phyloP scores from a whole-genome alignment of 1,139 yeast genomes.

The Debaryomyces sp. region DNA sequence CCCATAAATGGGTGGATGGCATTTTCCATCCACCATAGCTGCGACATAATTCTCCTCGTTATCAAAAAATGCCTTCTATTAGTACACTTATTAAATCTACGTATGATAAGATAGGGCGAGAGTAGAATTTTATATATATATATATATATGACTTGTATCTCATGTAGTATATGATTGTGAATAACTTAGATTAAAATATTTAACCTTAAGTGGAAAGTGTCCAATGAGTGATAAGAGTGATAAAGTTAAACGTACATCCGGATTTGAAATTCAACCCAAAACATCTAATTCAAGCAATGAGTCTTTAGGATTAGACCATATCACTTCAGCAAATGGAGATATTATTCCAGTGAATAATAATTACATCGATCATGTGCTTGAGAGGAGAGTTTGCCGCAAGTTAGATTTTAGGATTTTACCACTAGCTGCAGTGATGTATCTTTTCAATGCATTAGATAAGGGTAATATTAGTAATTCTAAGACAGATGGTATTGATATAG shows the following conservation, averaged over 20 bases:
- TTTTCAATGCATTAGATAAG: slow-evolving; percentile 31
- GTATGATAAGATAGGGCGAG: background rate
- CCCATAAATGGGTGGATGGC: slow-evolving; percentile 3
- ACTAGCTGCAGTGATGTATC: slow-evolving; percentile 28
- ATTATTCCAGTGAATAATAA: slow-evolving; percentile 9
- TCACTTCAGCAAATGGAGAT: slow-evolving; percentile 17
- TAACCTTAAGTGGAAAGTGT: background rate
- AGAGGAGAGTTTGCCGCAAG: slow-evolving; percentile 31
- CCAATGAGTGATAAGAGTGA: background rate
- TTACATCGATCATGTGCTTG: slow-evolving; percentile 20
- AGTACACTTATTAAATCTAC: background rate
- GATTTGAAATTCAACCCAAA: slow-evolving; percentile 15
- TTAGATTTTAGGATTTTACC: slow-evolving; percentile 37
- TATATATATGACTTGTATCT: slow-evolving; percentile 1
- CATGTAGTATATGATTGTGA: background rate
- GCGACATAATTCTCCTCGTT: slow-evolving; percentile 6
- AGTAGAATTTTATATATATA: background rate
- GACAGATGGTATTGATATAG: slow-evolving; percentile 23
- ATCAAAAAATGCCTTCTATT: slow-evolving; percentile 1
- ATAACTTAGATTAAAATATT: background rate
- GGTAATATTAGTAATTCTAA: slow-evolving; percentile 27
- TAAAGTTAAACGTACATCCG: slow-evolving; percentile 4
- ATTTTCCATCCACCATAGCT: slow-evolving; percentile 1
- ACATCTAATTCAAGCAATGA: slow-evolving; percentile 17
- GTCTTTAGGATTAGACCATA: slow-evolving; percentile 14